A percentile compares a stretch with the other conserved stretches of the same genome.
Evolutionary conservation across 176 grass and related monocot species (phyloP).

Genomic region (Avena eriantha): DNA sequence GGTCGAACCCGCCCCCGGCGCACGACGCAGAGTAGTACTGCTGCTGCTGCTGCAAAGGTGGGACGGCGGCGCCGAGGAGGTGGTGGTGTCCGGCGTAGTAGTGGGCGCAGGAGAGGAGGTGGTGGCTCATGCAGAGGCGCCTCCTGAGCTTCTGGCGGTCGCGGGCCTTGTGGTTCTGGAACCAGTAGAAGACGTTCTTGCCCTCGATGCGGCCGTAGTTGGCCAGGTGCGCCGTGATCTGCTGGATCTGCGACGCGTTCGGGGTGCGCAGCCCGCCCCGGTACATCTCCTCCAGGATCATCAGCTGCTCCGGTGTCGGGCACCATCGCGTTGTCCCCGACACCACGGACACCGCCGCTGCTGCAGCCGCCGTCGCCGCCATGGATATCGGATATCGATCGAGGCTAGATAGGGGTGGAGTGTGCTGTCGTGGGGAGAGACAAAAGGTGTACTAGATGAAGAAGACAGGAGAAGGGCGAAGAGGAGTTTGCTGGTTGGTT

Average conservation of each 20-base stretch:
- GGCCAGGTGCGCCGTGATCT: slow-evolving; percentile 28
- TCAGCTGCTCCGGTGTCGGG: too few species aligned
- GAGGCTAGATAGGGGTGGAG: neutral
- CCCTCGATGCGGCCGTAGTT: too few species aligned
- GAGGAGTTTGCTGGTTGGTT: neutral
- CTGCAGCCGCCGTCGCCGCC: slow-evolving; percentile 31
- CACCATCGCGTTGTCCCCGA: too few species aligned
- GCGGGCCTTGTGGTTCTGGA: too few species aligned
- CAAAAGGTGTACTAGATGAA: slow-evolving; percentile 25
- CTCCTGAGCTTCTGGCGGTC: too few species aligned
- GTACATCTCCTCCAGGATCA: too few species aligned
- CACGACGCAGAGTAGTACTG: neutral
- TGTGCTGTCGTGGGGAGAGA: neutral
- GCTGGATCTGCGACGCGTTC: slow-evolving; percentile 56
- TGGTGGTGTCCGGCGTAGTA: slow-evolving; percentile 38
- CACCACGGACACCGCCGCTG: too few species aligned
- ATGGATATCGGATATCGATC: too few species aligned
- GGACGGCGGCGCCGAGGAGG: neutral
- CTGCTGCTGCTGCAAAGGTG: neutral
- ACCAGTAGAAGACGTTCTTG: too few species aligned
- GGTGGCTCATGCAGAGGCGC: too few species aligned
- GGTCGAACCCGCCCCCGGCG: slow-evolving; percentile 25
- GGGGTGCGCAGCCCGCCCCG: too few species aligned
- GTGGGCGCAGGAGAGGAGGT: neutral
- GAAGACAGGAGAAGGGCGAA: neutral